A percentile compares a stretch with the other conserved stretches of the same genome.
Conservation (phyloP, 305 asterid genomes). For the Fraxinus latifolia region DNA sequence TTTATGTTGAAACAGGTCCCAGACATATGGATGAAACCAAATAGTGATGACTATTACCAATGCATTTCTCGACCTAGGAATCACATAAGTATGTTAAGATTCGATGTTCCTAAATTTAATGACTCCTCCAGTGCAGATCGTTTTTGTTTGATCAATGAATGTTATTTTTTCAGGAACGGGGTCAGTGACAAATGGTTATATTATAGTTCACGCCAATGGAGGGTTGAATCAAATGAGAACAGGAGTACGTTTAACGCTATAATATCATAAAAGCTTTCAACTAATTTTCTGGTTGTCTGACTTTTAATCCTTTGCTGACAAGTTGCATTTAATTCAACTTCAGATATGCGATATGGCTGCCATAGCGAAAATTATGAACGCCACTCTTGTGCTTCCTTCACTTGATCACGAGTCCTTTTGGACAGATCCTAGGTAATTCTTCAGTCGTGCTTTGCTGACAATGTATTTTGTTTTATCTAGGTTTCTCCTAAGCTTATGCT, state of each 20-base stretch:
- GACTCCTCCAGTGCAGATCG: background rate
- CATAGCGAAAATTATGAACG: constrained; percentile 74
- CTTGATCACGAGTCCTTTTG: constrained; percentile 87
- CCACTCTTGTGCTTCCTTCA: constrained; percentile 81
- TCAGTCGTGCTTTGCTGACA: background rate
- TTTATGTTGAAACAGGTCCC: constrained; percentile 37
- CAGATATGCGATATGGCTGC: constrained; percentile 99
- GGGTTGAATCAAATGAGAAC: constrained; percentile 94
- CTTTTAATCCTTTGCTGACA: constrained; percentile 5
- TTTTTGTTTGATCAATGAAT: background rate
- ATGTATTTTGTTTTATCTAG: background rate
- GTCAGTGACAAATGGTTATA: constrained; percentile 52
- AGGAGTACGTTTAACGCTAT: constrained; percentile 42
- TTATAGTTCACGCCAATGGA: constrained; percentile 77
- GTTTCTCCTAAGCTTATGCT: constrained; percentile 13
- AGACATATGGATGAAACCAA: constrained; percentile 80
- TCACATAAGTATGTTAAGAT: constrained; percentile 42
- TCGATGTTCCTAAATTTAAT: background rate
- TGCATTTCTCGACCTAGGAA: constrained; percentile 55
- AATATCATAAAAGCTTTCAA: background rate
- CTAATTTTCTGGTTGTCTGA: background rate
- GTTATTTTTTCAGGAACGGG: constrained; percentile 32
- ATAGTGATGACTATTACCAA: constrained; percentile 48
- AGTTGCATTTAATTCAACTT: background rate
- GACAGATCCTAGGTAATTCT: constrained; percentile 80